phyloP scores from a whole-genome alignment of 441 rosid species.

The Viola pubescens region DNA sequence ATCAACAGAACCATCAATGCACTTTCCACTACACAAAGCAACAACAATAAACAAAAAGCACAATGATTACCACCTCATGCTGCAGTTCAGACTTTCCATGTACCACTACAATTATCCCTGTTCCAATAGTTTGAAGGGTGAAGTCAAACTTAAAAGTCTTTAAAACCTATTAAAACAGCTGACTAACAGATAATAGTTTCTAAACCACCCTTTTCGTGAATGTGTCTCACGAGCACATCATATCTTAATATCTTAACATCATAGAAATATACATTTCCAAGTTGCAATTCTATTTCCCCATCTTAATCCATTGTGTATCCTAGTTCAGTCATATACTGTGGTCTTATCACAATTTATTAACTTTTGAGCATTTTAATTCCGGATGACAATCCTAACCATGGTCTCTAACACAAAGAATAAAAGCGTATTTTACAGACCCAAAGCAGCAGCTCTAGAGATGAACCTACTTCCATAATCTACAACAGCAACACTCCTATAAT shows the following conservation, averaged over 20 bases:
- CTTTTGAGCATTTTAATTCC: not conserved
- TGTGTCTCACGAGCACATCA: no score
- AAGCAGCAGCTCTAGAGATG: not conserved
- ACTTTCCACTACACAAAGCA: not conserved
- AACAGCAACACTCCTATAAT: not conserved
- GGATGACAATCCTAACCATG: not conserved
- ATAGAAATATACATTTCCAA: no score
- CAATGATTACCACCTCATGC: not conserved
- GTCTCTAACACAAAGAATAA: not conserved
- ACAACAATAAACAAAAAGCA: not conserved
- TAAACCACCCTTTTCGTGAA: no score
- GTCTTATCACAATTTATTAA: not conserved
- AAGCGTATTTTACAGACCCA: conserved; percentile 8
- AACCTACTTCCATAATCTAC: conserved; percentile 11
- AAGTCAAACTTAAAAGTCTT: not conserved
- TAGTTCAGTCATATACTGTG: not conserved
- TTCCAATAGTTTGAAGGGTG: not conserved
- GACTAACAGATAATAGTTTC: not conserved
- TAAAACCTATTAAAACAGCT: not conserved
- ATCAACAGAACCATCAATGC: not conserved
- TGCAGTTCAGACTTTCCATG: not conserved
- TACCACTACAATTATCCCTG: not conserved
- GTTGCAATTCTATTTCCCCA: no score
- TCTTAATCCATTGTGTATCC: not conserved
- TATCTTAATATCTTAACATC: no score